These are phyloP conservation scores for Fusarium nelsonii DNA, from an alignment of 2,329 filamentous ascomycete species.

Conservation along the genomic window DNA sequence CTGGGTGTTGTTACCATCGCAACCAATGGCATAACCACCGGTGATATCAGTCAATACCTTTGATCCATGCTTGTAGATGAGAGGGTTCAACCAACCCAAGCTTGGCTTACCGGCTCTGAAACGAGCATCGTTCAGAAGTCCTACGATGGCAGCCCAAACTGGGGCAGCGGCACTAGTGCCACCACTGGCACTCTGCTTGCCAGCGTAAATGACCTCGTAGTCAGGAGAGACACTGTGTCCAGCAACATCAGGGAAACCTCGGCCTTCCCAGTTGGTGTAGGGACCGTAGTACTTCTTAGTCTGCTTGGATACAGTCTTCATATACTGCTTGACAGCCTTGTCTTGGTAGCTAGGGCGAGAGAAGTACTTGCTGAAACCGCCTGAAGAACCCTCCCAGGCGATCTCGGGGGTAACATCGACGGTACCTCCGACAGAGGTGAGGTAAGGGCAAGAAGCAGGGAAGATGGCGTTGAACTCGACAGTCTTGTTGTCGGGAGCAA, in stretches of 20 bases:
- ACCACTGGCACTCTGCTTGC: slow-evolving; percentile 40
- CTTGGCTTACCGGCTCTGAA: slow-evolving; percentile 57
- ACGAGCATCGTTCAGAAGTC: slow-evolving; percentile 62
- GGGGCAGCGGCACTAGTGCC: slow-evolving; percentile 62
- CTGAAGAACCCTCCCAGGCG: slow-evolving; percentile 59
- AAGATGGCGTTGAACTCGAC: slow-evolving; percentile 54
- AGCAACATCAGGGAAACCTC: slow-evolving; percentile 60
- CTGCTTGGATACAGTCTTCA: slow-evolving; percentile 52
- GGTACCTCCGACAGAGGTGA: slow-evolving; percentile 66
- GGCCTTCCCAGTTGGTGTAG: slow-evolving; percentile 54
- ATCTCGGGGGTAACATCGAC: slow-evolving; percentile 60
- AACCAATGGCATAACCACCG: slow-evolving; percentile 51
- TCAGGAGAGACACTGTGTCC: slow-evolving; percentile 63
- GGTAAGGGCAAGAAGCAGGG: slow-evolving; percentile 58
- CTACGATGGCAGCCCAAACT: slow-evolving; percentile 61
- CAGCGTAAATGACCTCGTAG: slow-evolving; percentile 56
- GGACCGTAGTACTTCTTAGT: slow-evolving; percentile 52
- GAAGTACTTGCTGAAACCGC: slow-evolving; percentile 65
- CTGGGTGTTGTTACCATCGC: slow-evolving; percentile 46
- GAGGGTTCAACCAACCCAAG: slow-evolving; percentile 64
- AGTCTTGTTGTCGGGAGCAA: slow-evolving; percentile 35
- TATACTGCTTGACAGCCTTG: slow-evolving; percentile 54
- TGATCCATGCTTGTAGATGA: slow-evolving; percentile 52
- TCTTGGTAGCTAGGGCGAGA: slow-evolving; percentile 61
- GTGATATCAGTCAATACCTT: slow-evolving; percentile 45